phyloP scores from a whole-genome alignment of 2,329 filamentous ascomycete genomes.

The Colletotrichum lini region DNA sequence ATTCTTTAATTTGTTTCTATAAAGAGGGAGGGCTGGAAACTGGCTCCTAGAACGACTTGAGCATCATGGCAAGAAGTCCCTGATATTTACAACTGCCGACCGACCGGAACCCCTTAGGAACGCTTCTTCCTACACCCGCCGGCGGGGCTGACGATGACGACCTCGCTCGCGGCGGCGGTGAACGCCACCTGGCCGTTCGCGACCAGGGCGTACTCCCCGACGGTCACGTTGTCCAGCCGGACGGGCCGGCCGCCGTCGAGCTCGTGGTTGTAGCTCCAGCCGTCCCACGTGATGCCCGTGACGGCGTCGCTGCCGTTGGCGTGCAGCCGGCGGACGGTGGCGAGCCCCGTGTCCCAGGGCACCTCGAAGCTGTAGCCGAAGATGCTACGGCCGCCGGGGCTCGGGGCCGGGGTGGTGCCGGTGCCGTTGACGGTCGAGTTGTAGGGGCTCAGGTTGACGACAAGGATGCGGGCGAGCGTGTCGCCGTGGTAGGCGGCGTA shows the following conservation, averaged over 20 bases:
- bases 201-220: conserved; percentile 59
- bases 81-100: background rate
- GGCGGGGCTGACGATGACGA: conserved; percentile 51
- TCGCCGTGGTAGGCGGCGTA: conserved; percentile 68
- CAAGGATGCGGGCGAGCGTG: conserved; percentile 62
- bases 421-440: conserved; percentile 69
- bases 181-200: conserved; percentile 55
- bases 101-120: background rate
- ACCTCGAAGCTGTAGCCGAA: conserved; percentile 60
- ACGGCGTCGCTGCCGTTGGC: conserved; percentile 77
- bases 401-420: conserved; percentile 45
- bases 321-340: conserved; percentile 62
- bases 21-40: no score
- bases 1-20: no score
- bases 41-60: no score
- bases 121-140: background rate
- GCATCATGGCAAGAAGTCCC: no score
- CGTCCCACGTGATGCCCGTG: conserved; percentile 73
- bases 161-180: conserved; percentile 60
- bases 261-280: conserved; percentile 74
- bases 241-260: conserved; percentile 68
- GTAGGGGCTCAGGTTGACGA: conserved; percentile 72
- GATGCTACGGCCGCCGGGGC: conserved; percentile 48
- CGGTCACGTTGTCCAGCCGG: conserved; percentile 68
- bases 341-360: conserved; percentile 45